Base-by-base conservation (phyloP, 495 filamentous ascomycete genomes). In the Trichoderma gamsii region DNA sequence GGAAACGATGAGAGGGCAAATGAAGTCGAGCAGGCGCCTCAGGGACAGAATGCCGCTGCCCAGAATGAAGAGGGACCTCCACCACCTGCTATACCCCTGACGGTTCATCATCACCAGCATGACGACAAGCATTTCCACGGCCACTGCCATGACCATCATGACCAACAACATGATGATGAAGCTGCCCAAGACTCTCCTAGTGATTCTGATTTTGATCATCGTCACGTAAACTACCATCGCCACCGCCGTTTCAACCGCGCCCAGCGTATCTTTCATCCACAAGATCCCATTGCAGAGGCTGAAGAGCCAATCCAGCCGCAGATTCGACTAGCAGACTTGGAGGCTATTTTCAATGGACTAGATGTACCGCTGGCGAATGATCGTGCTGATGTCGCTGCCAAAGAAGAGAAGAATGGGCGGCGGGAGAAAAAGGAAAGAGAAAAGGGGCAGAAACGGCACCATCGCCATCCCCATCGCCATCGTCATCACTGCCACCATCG, bases 41-140 rank as follows among this genome's bases (percentile, higher is more conserved):
- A 41, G 25, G 23, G 63, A 23, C 35, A 23, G 35, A 13, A 44
- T 65, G 35, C 7, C 7, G 13, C 1, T 12, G 32, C 63, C 15
- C 35, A 44, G 32, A 21, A n/a, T 12, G 16, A 41, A n/a, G 32
- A 41, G 27, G 21, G 41, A 27, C 15, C 13, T 43, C 41, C 41
- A n/a, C 9, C 49, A 11, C 25, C 25, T n/a, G 4, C 41, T 16
- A 15, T n/a, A 12, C 41, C 41, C 21, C 23, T 52, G 44, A 18
- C 43, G 16, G 18, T 51, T 21, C 41, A 51, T 21, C 43, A 52
- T 4, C 65, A 56, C 56, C 65, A 32, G 46, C 65, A 52, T 38
- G 44, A 52, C 11, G 44, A 67, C 9, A n/a, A 56, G 27, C 65
- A 67, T 67, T 27, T 35, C 65, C 65, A 52, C 21, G 64, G 64